Evolutionary conservation across 1,284 basidiomycete genomes (phyloP), one percentile per base, ranked within the genome.

Genomic region (Sporisorium scitamineum): DNA sequence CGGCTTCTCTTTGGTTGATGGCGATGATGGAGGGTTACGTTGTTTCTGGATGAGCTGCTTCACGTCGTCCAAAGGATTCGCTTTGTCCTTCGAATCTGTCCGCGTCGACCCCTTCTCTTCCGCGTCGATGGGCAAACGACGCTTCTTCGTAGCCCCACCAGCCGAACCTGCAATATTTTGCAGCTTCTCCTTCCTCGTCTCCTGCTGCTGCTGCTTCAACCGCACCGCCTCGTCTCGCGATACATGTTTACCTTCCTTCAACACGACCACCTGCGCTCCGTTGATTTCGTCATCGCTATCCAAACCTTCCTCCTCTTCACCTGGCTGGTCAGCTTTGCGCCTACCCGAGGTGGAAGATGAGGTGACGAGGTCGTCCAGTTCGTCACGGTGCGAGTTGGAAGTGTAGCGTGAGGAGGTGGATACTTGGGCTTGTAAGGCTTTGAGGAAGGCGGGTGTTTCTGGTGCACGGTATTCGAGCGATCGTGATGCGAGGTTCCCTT

Each of bases 231-330:
- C 61, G 13, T 80, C 74, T 2, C 50, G 53, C 3, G 67, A 69
- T 4, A 83, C 51, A 48, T 82, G 81, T 45, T 76, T 80, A 6
- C 79, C 75, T 31, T 80, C 71, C 18, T 80, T 79, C 2, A 83
- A 47, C 5, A 83, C 76, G 22, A 83, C 81, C 5, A 83, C 67
- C 61, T 80, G 78, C 2, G 81, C 81, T 5, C 73, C 72, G 9
- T 51, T 53, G 31, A 74, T 41, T 13, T 81, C 80, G 22, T 78
- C 69, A 6, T 78, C 76, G 45, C 65, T 58, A 13, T 73, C 75
- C 10, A 60, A 44, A 0, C 22, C 63, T 9, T 7, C 45, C 6
- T 58, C 48, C n/a, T 47, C 41, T 3, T 63, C 50, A 0, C 44
- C 54, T 18, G 54, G 41, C 3, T 59, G 31, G 0, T 18, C 1